Evolutionary conservation across 1,284 basidiomycete genomes (phyloP), one percentile per base, ranked within the genome.

Genomic region (Xerocomus cyaneibrunnescens): DNA sequence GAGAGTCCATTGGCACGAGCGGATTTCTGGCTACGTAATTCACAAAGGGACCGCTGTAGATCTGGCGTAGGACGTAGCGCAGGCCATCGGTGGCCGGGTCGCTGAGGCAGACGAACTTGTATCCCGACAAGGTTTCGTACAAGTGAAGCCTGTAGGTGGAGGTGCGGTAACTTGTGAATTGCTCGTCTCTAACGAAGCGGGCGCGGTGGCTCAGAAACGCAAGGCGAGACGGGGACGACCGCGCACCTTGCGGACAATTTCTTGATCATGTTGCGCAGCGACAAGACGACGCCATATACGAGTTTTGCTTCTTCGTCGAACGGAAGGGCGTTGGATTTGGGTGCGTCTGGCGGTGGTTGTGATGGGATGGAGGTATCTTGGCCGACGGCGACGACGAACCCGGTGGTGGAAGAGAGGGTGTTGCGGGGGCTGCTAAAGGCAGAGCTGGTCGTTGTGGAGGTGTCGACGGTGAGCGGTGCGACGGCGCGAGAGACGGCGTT

Each of bases 231-330:
- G 48, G 32, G 21, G 34, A 50, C 6, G 34, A n/a, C 1, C 7
- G 44, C 44, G 7, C 43, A 51, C 92, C 84, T 81, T 61, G 88
- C 87, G 17, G 92, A 90, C 13, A 99, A 71, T 72, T 97, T 98
- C 75, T 89, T 95, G 65, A 95, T 79, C 92, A 99, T 95, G 70
- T 94, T 96, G 49, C 94, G 76, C 58, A 99, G 70, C 7, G 93
- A 96, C 48, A 98, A 77, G 17, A 99, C 81, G 39, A 99, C 91
- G 54, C 97, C 97, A 67, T 98, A 99, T 0, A 99, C 94, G 48
- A 99, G 81, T 71, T 99, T 99, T 2, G 91, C 88, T 71, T 99
- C 95, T 72, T 99, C 96, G 66, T 99, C 95, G 59, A 99, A 98
- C 5, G 95, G 79, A 22, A 98, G 74, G 12, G 80, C 78, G n/a